Evolutionary conservation across 2,329 filamentous ascomycete genomes (phyloP), one percentile per base, ranked within the genome.

Genomic region (Colletotrichum sp.): DNA sequence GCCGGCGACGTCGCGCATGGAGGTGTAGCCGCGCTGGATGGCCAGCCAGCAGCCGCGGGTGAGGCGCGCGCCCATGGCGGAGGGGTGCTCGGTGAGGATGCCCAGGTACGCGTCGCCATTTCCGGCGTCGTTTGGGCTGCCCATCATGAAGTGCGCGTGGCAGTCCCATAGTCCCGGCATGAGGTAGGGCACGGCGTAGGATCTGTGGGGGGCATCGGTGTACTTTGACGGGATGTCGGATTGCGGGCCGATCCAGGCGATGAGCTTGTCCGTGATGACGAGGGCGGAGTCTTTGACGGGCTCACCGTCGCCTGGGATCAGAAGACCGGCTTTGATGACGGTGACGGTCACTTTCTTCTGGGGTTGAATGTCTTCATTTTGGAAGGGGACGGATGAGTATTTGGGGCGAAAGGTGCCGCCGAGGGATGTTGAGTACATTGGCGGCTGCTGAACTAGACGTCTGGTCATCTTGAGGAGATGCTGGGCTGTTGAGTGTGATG

Each of bases 81-180:
- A 69, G 10, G 78, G 68, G 63, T 79, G 76, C n/a, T 78, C 79
- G 36, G 79, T 77, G 48, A 81, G 75, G 64, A 79, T 69, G 61
- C 80, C 61, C 18, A 68, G 62, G 24, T 75, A 71, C 16, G 61
- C 14, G 61, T 76, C 74, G 8, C 21, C 21, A 13, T 78, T 77
- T 4, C 79, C 74, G 0, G 80, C 81, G 43, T 75, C 79, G 9
- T 38, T 4, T 80, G 79, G 61, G 76, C 78, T 78, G 2, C 79
- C 75, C 16, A 86, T 88, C 5, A 83, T 77, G 76, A 87, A 88
- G 78, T 90, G 89, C 1, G 85, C 83, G 79, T 90, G 88, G 76
- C 84, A 87, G 73, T 90, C 89, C 88, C 88, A 90, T 18, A 91
- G 83, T 4, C 89, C 89, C 0, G 89, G 88, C 81, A 90, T 86